phyloP scores from a whole-genome alignment of 306 rosid genomes.

The Cicer bijugum region DNA sequence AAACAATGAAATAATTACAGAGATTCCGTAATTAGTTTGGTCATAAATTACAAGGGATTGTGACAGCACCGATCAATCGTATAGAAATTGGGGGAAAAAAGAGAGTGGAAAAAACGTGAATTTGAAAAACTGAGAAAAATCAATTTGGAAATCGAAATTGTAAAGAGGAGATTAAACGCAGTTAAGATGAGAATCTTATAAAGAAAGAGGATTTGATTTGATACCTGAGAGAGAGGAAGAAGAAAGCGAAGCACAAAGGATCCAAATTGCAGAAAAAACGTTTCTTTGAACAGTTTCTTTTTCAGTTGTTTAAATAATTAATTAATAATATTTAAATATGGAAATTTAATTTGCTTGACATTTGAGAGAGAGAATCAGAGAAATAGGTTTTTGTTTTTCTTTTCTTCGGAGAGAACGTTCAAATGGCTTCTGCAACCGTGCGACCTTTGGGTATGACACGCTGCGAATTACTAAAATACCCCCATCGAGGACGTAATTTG shows the following conservation, averaged over 20 bases:
- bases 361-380: not conserved
- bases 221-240: constrained; percentile 58
- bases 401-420: not conserved
- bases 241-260: constrained; percentile 40
- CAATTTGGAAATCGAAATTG: constrained; percentile 7
- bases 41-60: constrained; percentile 36
- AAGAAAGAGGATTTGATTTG: not conserved
- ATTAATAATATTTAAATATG: constrained; percentile 4
- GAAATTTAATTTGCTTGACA: not conserved
- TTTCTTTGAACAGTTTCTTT: constrained; percentile 38
- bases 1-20: constrained; percentile 23
- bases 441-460: constrained; percentile 16
- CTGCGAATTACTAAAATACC: constrained; percentile 41
- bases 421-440: constrained; percentile 45
- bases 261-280: constrained; percentile 37
- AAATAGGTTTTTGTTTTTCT: not conserved
- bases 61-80: constrained; percentile 7
- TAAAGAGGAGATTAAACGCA: constrained; percentile 16
- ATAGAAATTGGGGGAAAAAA: not conserved
- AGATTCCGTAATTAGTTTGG: constrained; percentile 36
- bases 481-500: not conserved
- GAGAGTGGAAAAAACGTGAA: not conserved
- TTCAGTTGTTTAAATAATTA: not conserved
- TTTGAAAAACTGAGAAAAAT: not conserved
- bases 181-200: constrained; percentile 34